Conservation (phyloP, 345 rosid genomes). For the Euphorbia tirucalli region DNA sequence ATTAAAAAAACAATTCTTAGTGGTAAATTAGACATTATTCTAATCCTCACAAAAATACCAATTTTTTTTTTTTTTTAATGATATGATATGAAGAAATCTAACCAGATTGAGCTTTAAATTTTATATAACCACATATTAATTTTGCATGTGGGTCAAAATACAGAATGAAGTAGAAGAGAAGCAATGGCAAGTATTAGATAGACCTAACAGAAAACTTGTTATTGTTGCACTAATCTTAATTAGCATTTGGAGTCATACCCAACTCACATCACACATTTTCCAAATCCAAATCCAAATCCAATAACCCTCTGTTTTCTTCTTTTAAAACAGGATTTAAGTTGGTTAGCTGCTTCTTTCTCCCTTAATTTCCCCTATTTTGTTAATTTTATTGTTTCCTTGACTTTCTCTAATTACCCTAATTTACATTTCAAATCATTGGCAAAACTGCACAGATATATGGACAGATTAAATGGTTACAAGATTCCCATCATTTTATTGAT, state of each 20-base stretch:
- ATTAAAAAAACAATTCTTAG: too few relatives aligned
- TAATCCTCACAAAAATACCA: background rate
- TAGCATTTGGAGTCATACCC: conserved; percentile 12
- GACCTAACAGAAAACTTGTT: conserved; percentile 18
- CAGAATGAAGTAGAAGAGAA: conserved; percentile 17
- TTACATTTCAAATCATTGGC: background rate
- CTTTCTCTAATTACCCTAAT: background rate
- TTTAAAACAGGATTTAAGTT: conserved; percentile 17
- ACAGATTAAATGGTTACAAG: background rate
- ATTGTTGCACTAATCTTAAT: background rate
- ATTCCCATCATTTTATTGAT: conserved; percentile 17
- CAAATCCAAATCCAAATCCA: background rate
- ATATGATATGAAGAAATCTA: too few relatives aligned
- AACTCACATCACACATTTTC: conserved; percentile 2
- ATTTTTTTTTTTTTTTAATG: too few relatives aligned
- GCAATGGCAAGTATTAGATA: conserved; percentile 27
- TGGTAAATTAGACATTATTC: background rate
- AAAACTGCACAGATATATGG: background rate
- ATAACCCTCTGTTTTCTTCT: background rate
- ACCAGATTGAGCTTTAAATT: too few relatives aligned
- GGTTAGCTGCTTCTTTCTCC: conserved; percentile 20
- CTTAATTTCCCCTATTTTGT: background rate
- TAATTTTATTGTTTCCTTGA: background rate
- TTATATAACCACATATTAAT: too few relatives aligned
- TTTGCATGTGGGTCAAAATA: background rate